Percentiles rank a stretch among this genome's conserved stretches.
Evolutionary conservation across 2,329 filamentous ascomycete genomes (phyloP).

Genomic region (Gaeumannomyces sp.): DNA sequence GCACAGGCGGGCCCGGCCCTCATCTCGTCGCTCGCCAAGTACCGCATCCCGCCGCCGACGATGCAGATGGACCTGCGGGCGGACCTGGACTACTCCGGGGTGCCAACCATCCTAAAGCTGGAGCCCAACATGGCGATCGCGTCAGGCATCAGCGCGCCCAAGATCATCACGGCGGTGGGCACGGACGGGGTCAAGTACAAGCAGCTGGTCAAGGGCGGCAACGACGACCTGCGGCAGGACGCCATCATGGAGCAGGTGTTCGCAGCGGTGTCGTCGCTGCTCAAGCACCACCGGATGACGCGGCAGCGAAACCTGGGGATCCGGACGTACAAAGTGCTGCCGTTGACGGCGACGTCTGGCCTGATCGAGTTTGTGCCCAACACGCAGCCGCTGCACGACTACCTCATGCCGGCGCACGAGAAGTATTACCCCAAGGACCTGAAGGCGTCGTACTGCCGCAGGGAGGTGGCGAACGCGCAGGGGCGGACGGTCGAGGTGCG

Average conservation of each 20-base stretch:
- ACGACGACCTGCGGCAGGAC: constrained; percentile 93
- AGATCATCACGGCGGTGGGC: constrained; percentile 78
- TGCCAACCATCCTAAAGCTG: constrained; percentile 70
- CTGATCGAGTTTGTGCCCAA: constrained; percentile 96
- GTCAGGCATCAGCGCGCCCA: constrained; percentile 84
- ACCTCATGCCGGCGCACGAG: constrained; percentile 83
- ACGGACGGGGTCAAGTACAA: constrained; percentile 76
- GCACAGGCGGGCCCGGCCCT: constrained; percentile 58
- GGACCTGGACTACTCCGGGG: constrained; percentile 66
- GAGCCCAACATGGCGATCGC: constrained; percentile 77
- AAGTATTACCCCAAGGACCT: constrained; percentile 80
- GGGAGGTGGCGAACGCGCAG: constrained; percentile 70
- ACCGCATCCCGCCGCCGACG: constrained; percentile 79
- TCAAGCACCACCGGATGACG: constrained; percentile 80
- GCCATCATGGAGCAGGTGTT: constrained; percentile 99
- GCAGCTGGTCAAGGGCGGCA: constrained; percentile 90
- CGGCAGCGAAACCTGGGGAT: constrained; percentile 85
- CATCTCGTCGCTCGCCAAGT: constrained; percentile 54
- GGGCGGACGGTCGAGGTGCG: constrained; percentile 63
- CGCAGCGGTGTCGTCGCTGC: constrained; percentile 83
- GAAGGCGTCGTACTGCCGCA: constrained; percentile 69
- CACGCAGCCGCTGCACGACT: constrained; percentile 87
- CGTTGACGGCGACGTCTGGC: constrained; percentile 75
- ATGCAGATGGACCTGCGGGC: constrained; percentile 71
- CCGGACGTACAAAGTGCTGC: constrained; percentile 93